Percentiles rank a stretch among this genome's conserved stretches.
phyloP scores from a whole-genome alignment of 2,329 filamentous ascomycete species.

The Aspergillus bombycis region DNA sequence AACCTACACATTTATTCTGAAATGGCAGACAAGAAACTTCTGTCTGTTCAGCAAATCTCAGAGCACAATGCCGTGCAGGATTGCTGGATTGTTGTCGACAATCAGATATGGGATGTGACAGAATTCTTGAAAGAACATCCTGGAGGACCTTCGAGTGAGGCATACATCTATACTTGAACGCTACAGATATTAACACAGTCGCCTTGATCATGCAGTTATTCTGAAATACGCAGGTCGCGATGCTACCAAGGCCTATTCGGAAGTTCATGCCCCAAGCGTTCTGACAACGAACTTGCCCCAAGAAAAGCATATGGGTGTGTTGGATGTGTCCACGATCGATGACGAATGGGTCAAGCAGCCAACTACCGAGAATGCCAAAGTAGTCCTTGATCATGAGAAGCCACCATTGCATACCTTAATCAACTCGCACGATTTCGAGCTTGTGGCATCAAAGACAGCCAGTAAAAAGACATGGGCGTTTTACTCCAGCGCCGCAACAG shows the following conservation, averaged over 20 bases:
- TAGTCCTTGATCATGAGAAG: constrained; percentile 41
- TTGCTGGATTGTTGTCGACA: constrained; percentile 71
- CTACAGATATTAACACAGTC: not conserved
- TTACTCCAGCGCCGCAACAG: constrained; percentile 68
- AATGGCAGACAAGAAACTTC: constrained; percentile 35
- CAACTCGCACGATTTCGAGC: constrained; percentile 64
- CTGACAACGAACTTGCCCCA: constrained; percentile 46
- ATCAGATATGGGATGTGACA: constrained; percentile 69
- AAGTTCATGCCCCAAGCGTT: constrained; percentile 52
- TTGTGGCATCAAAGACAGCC: constrained; percentile 58
- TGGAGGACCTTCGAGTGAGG: constrained; percentile 58
- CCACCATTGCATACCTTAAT: constrained; percentile 60
- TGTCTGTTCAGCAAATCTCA: constrained; percentile 51
- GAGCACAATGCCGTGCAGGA: constrained; percentile 54
- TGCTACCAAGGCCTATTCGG: constrained; percentile 49
- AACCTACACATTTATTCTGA: not conserved
- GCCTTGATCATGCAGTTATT: constrained; percentile 38
- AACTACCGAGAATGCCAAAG: constrained; percentile 33
- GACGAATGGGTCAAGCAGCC: constrained; percentile 52
- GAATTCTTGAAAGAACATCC: constrained; percentile 67
- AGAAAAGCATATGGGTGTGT: constrained; percentile 53
- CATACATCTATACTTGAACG: constrained; percentile 4
- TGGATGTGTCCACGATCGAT: constrained; percentile 54
- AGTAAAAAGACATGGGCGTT: constrained; percentile 71
- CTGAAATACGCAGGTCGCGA: constrained; percentile 50